phyloP scores from a whole-genome alignment of 192 early-diverging fungal genomes.

The Thamnidium elegans region DNA sequence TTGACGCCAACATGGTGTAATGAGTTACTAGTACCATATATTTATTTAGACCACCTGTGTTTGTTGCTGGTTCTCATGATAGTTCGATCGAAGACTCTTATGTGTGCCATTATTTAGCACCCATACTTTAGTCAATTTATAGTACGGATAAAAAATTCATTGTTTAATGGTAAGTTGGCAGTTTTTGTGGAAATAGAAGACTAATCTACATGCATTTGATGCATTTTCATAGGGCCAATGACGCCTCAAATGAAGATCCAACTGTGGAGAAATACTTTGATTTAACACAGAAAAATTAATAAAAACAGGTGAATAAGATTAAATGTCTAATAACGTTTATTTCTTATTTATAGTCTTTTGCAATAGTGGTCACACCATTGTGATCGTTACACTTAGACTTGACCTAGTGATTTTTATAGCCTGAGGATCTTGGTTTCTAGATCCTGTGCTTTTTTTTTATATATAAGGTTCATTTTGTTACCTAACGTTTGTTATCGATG shows the following conservation, averaged over 20 bases:
- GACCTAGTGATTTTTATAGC: too few species aligned
- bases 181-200: neutral
- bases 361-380: too few species aligned
- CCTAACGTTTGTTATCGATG: too few species aligned
- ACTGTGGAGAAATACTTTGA: too few species aligned
- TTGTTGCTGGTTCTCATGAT: constrained; percentile 20
- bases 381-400: too few species aligned
- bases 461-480: too few species aligned
- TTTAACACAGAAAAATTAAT: too few species aligned
- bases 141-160: constrained; percentile 2
- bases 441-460: too few species aligned
- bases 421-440: too few species aligned
- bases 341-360: too few species aligned
- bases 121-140: constrained; percentile 9
- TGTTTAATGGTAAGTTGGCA: constrained; percentile 8
- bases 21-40: constrained; percentile 17
- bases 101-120: constrained; percentile 2
- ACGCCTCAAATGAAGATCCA: neutral
- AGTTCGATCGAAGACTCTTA: constrained; percentile 13
- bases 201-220: neutral
- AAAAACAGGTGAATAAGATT: too few species aligned
- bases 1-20: constrained; percentile 10
- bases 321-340: too few species aligned
- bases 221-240: constrained; percentile 1
- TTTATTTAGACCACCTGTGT: constrained; percentile 13